A percentile compares a stretch with the other conserved stretches of the same genome.
Conservation (phyloP, 176 grass and related monocot species). For the Oryza brachyantha region DNA sequence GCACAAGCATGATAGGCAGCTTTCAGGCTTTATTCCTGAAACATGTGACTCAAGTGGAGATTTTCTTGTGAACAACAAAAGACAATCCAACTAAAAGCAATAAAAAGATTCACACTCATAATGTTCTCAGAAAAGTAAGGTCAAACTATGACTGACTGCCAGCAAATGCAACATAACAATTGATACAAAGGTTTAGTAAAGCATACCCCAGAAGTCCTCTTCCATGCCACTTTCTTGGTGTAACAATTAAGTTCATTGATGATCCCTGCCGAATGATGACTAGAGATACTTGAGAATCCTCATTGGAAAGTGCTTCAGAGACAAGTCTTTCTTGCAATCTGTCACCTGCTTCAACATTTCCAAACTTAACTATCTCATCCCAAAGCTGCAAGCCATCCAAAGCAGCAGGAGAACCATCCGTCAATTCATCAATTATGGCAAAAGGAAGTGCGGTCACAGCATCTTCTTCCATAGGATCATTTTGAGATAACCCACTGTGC, state of each 20-base stretch:
- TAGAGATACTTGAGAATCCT: conserved; percentile 53
- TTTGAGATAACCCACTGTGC: conserved; percentile 43
- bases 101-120: background rate
- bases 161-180: background rate
- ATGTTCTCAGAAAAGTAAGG: background rate
- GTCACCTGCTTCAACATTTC: conserved; percentile 69
- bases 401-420: conserved; percentile 74
- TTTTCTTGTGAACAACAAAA: background rate
- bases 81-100: background rate
- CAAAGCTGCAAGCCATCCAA: conserved; percentile 77
- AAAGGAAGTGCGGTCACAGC: conserved; percentile 58
- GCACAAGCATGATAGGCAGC: background rate
- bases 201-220: conserved; percentile 84
- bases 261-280: conserved; percentile 59
- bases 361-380: conserved; percentile 91
- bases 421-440: conserved; percentile 87
- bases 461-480: conserved; percentile 64
- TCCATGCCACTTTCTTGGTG: conserved; percentile 82
- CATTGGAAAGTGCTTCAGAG: conserved; percentile 64
- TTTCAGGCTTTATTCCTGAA: conserved; percentile 6
- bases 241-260: conserved; percentile 58
- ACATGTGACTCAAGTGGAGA: background rate
- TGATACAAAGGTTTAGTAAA: conserved; percentile 12
- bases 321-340: conserved; percentile 73
- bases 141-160: background rate